Percentiles rank a stretch among this genome's conserved stretches.
phyloP scores from a whole-genome alignment of 2,329 filamentous ascomycete genomes.

The Exserohilum turcica region DNA sequence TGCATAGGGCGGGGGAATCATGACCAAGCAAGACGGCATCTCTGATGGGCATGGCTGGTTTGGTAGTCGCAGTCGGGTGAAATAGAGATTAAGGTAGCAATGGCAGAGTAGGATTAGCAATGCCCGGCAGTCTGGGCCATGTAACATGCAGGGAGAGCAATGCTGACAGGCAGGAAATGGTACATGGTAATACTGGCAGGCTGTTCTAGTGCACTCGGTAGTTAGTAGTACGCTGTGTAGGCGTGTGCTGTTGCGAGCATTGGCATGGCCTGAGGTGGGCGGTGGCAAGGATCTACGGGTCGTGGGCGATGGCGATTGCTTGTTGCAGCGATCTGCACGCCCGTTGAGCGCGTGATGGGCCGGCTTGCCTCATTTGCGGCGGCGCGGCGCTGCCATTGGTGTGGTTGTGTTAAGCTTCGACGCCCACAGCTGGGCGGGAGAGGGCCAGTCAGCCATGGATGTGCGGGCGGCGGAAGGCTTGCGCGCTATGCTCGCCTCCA shows the following conservation, averaged over 20 bases:
- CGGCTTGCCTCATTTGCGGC: conserved; percentile 32
- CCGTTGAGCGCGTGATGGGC: conserved; percentile 45
- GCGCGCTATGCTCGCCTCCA: conserved; percentile 18
- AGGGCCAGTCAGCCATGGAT: conserved; percentile 16
- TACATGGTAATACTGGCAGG: conserved; percentile 6
- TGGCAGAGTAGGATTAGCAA: not conserved
- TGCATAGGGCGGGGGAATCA: not conserved
- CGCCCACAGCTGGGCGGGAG: conserved; percentile 26
- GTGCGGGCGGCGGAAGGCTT: conserved; percentile 27
- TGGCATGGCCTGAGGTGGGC: conserved; percentile 19
- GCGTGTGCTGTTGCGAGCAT: not conserved
- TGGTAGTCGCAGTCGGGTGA: not conserved
- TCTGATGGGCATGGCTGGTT: not conserved
- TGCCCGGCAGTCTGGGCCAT: not conserved
- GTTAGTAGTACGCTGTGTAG: too few relatives aligned
- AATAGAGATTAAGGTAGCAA: not conserved
- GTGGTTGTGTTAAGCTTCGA: conserved; percentile 35
- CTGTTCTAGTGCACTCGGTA: not conserved
- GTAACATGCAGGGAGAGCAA: conserved; percentile 12
- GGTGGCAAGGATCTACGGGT: conserved; percentile 20
- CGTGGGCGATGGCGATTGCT: conserved; percentile 15
- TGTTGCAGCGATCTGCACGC: conserved; percentile 39
- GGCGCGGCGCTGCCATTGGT: conserved; percentile 31
- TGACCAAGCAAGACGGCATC: not conserved
- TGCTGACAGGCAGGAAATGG: too few relatives aligned